Evolutionary conservation across 1,284 basidiomycete species (phyloP).

Genomic region (Trametes sp.): DNA sequence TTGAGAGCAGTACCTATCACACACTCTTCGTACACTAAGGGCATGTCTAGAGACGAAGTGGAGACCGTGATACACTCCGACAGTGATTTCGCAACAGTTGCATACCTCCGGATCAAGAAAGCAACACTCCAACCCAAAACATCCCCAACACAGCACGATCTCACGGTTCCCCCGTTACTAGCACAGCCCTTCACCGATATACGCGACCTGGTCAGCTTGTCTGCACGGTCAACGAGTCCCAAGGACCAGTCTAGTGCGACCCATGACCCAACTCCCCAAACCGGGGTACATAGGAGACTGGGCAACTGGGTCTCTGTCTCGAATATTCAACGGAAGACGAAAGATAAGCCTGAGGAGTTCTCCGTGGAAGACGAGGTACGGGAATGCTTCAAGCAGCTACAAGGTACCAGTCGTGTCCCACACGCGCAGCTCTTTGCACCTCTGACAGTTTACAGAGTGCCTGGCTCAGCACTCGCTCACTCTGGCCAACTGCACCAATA

Average conservation of each 20-base stretch:
- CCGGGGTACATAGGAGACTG: slow-evolving; percentile 24
- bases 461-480: slow-evolving; percentile 56
- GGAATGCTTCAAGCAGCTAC: slow-evolving; percentile 63
- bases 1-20: not conserved
- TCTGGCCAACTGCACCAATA: slow-evolving; percentile 74
- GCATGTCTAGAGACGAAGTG: slow-evolving; percentile 58
- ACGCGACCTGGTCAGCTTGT: slow-evolving; percentile 29
- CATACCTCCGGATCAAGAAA: slow-evolving; percentile 81
- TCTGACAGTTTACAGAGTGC: slow-evolving; percentile 48
- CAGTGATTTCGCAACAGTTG: slow-evolving; percentile 84
- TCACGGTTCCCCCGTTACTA: slow-evolving; percentile 59
- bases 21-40: not conserved
- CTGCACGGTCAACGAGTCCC: not conserved
- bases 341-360: slow-evolving; percentile 28
- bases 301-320: slow-evolving; percentile 65
- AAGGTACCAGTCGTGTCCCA: slow-evolving; percentile 50
- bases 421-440: not conserved
- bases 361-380: slow-evolving; percentile 69
- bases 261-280: not conserved
- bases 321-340: slow-evolving; percentile 53
- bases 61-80: slow-evolving; percentile 81
- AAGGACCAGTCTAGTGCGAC: not conserved
- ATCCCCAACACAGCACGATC: slow-evolving; percentile 21
- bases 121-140: slow-evolving; percentile 69
- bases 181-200: slow-evolving; percentile 49